Base-by-base conservation (phyloP, 495 filamentous ascomycete genomes). In the Entonaema liquescens region DNA sequence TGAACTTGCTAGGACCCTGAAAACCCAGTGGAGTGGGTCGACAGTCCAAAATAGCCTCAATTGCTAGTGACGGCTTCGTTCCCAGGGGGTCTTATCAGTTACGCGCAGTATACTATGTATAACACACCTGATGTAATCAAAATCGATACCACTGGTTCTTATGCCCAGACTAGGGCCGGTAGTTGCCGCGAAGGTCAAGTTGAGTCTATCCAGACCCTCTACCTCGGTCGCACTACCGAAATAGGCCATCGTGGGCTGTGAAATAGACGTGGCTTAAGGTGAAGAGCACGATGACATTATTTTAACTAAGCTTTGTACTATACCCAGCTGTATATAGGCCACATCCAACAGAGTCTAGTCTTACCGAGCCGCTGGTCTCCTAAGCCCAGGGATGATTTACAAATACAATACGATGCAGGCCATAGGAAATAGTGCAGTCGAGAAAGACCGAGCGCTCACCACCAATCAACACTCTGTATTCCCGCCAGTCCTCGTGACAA, bases 1-100 rank as follows among this genome's bases (percentile, higher is more conserved):
- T 42, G 50, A 68, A 65, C 55, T 33, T 56, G 56, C 52, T 25
- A 52, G 69, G 70, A 65, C 70, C 70, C 70, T 69, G 70, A 65
- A 73, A 61, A 66, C 66, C 70, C 70, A 57, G 62, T 36, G 29
- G 70, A 53, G 70, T 66, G 70, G 70, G 70, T 68, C 61, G 65
- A 62, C 29, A 11, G 28, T 68, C 36, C 61, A 66, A 59, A 69
- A 73, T 73, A 69, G 65, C 65, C 70, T 73, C 70, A 69, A 73
- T 73, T 62, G 49, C 61, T 66, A 65, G 57, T 23, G 29, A 65
- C 58, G 62, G 52, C 64, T 60, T 59, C 25, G n/a, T 58, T 64
- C 35, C 17, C 40, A 66, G 44, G 25, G 38, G 21, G 42, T 2
- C 33, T 69, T 62, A 69, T 57, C 59, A 55, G 31, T 54, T 55